Evolutionary conservation across 2,329 filamentous ascomycete genomes (phyloP).

Genomic region (Scolecobasidium constrictum): DNA sequence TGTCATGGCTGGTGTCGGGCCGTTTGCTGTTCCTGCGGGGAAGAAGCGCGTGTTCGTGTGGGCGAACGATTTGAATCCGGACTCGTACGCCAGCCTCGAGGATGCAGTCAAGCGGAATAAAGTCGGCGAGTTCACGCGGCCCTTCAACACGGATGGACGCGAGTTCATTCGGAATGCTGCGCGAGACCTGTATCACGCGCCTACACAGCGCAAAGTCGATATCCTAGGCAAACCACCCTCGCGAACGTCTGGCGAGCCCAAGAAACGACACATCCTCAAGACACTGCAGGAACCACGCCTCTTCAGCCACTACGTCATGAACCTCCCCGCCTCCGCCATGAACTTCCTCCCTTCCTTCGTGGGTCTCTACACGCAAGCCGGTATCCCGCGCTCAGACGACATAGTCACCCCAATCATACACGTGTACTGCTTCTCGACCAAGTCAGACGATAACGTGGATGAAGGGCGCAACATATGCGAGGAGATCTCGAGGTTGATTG

Average conservation of each 20-base stretch:
- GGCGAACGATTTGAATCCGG: conserved; percentile 95
- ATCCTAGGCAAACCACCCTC: conserved; percentile 6
- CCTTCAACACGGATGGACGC: conserved; percentile 74
- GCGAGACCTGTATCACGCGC: conserved; percentile 36
- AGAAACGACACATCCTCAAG: conserved; percentile 23
- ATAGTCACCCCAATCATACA: conserved; percentile 70
- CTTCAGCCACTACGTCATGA: conserved; percentile 96
- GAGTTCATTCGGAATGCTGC: conserved; percentile 67
- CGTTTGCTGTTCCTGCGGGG: conserved; percentile 85
- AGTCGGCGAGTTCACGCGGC: conserved; percentile 57
- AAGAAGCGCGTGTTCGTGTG: conserved; percentile 86
- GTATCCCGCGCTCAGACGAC: conserved; percentile 30
- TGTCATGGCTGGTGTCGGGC: conserved; percentile 94
- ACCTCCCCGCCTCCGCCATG: conserved; percentile 81
- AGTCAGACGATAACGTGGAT: conserved; percentile 62
- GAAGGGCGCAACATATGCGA: conserved; percentile 50
- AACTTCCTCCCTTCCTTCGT: conserved; percentile 70
- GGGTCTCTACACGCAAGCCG: conserved; percentile 55
- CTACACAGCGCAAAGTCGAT: conserved; percentile 2
- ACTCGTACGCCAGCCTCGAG: conserved; percentile 63
- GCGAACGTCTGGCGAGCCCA: conserved; percentile 2
- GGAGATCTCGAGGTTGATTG: conserved; percentile 52
- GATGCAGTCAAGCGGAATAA: conserved; percentile 70
- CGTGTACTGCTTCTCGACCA: conserved; percentile 86
- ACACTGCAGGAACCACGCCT: conserved; percentile 50